A percentile compares a stretch with the other conserved stretches of the same genome.
Evolutionary conservation across 2,329 filamentous ascomycete genomes (phyloP).

Genomic region (Fusarium liriodendri): DNA sequence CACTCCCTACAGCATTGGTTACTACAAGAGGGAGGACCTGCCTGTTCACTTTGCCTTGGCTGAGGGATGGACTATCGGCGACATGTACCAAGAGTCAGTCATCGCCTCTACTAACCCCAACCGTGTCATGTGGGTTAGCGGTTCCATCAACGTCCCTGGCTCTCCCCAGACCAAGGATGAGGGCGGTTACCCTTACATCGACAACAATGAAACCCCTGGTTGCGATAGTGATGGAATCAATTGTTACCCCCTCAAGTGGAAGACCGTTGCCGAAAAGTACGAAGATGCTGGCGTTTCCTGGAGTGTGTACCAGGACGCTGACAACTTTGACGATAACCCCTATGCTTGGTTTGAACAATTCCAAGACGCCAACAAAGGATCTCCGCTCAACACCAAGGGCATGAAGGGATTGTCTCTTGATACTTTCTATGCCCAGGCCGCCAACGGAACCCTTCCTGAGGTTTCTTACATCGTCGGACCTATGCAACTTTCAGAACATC

Average conservation of each 20-base stretch:
- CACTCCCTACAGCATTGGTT: conserved; percentile 64
- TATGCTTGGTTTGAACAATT: conserved; percentile 65
- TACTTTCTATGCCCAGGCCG: not conserved
- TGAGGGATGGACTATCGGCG: conserved; percentile 64
- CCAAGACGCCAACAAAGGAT: conserved; percentile 52
- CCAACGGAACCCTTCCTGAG: not conserved
- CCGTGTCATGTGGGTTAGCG: conserved; percentile 62
- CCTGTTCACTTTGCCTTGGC: conserved; percentile 66
- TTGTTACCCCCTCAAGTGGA: conserved; percentile 66
- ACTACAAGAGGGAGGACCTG: conserved; percentile 63
- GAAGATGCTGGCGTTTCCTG: conserved; percentile 61
- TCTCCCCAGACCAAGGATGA: conserved; percentile 28
- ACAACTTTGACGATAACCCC: conserved; percentile 67
- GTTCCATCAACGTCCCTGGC: conserved; percentile 63
- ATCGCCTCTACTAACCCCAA: conserved; percentile 66
- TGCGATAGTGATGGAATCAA: conserved; percentile 58
- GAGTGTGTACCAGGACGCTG: conserved; percentile 61
- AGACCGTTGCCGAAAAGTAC: conserved; percentile 61
- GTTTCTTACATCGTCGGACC: not conserved
- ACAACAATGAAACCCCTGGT: conserved; percentile 60
- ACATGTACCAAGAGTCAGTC: conserved; percentile 67
- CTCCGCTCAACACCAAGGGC: conserved; percentile 27
- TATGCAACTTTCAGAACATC: not conserved
- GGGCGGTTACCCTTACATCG: conserved; percentile 51
- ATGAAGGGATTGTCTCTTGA: not conserved